phyloP scores from a whole-genome alignment of 2,329 filamentous ascomycete species.

The Aspergillus pseudoviridinutans region DNA sequence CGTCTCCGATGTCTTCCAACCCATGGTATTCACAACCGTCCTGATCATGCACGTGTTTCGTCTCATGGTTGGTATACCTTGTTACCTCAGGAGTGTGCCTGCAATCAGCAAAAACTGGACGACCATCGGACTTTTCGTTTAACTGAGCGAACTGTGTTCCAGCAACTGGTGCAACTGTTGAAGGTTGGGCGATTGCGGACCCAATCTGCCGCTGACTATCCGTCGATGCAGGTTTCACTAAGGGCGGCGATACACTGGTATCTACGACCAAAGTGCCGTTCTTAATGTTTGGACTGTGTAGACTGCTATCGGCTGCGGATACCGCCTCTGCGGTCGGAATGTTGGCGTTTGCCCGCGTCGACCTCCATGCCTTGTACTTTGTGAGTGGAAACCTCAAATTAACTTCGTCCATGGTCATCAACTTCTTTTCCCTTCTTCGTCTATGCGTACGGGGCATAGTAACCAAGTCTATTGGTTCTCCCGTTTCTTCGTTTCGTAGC shows the following conservation, averaged over 20 bases:
- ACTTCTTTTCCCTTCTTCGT: slow-evolving; percentile 88
- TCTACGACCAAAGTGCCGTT: slow-evolving; percentile 40
- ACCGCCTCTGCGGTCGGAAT: slow-evolving; percentile 82
- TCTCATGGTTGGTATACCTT: background rate
- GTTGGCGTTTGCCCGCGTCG: slow-evolving; percentile 75
- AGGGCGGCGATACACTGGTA: slow-evolving; percentile 16
- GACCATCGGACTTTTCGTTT: slow-evolving; percentile 15
- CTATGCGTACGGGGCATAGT: slow-evolving; percentile 82
- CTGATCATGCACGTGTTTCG: slow-evolving; percentile 20
- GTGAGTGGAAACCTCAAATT: slow-evolving; percentile 93
- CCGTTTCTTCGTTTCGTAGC: slow-evolving; percentile 70
- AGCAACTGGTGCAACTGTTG: slow-evolving; percentile 12
- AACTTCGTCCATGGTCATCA: slow-evolving; percentile 99
- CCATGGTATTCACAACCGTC: slow-evolving; percentile 47
- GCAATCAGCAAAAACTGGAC: background rate
- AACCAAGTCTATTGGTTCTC: slow-evolving; percentile 83
- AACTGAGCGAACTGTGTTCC: slow-evolving; percentile 5
- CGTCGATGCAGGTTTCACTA: slow-evolving; percentile 18
- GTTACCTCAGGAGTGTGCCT: background rate
- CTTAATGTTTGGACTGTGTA: slow-evolving; percentile 67
- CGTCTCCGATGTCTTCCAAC: slow-evolving; percentile 68
- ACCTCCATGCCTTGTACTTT: slow-evolving; percentile 96
- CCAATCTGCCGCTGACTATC: slow-evolving; percentile 16
- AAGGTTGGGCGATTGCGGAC: slow-evolving; percentile 12
- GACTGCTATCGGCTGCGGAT: slow-evolving; percentile 60